Evolutionary conservation across 495 filamentous ascomycete genomes (phyloP), one percentile per base, ranked within the genome.

Genomic region (Penicillium longicatenatum): DNA sequence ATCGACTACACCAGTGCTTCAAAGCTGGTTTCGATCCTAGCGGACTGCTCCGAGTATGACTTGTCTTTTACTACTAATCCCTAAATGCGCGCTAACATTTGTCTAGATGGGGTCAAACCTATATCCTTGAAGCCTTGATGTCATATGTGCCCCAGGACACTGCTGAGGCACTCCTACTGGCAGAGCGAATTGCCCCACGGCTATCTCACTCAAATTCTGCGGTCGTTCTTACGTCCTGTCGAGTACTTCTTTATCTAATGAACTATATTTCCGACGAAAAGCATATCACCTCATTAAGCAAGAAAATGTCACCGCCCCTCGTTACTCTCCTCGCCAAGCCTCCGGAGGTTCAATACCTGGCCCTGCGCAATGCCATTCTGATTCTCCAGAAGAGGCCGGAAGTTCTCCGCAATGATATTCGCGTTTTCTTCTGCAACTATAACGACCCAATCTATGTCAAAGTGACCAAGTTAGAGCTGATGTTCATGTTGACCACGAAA

Each of bases 361-460:
- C 93, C 3, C 81, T 99, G 11, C 83, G 95, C 55, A 99, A 99
- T 74, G 95, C 95, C 5, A 81, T 98, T 16, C 78, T 99, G 16
- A 97, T 98, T 59, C 77, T 99, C 48, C 94, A 99, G 70, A 85
- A 94, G 59, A 82, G 93, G 52, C 94, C 94, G 1, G 94, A 98
- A 62, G 92, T 99, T 3, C 78, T 99, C 8, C 84, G 94, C 39
- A 98, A 97, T 72, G 94, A 99, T 73, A 96, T 99, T 55, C 84
- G 94, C 11, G 93, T 98, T 45, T 99, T 99, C 75, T 98, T 98
- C 75, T 99, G 94, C 83, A 99, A 99, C 81, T 99, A 99, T 77
- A 99, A 99, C 63, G 94, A 99, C 66, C 94, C 95, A 0, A 98
- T 98, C 54, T 99, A 99, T 66, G 94, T 99, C 76, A 99, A 99